Evolutionary conservation across 2,329 filamentous ascomycete species (phyloP).

Genomic region (Diaporthe eres): DNA sequence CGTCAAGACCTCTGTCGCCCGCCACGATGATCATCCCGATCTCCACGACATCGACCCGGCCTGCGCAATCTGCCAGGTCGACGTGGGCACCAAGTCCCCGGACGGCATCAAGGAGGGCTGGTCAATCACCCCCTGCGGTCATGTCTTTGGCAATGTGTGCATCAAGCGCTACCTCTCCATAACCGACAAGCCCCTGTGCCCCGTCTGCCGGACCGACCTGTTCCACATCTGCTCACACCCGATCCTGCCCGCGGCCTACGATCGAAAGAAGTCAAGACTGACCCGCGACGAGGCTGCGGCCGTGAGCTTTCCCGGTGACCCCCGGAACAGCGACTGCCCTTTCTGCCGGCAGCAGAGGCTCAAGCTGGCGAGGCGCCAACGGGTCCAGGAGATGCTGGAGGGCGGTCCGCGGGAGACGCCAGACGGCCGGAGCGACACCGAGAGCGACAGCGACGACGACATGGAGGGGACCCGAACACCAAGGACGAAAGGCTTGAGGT

Average conservation of each 20-base stretch:
- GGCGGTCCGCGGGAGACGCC: slow-evolving; percentile 36
- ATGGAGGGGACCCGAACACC: slow-evolving; percentile 22
- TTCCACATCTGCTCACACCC: slow-evolving; percentile 43
- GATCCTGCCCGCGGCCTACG: slow-evolving; percentile 38
- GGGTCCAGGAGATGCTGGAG: slow-evolving; percentile 66
- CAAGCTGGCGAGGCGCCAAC: slow-evolving; percentile 76
- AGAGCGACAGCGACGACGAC: slow-evolving; percentile 22
- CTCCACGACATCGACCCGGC: slow-evolving; percentile 34
- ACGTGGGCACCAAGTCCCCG: slow-evolving; percentile 41
- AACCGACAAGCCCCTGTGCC: slow-evolving; percentile 43
- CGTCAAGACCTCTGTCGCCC: slow-evolving; percentile 40
- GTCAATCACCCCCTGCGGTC: slow-evolving; percentile 41
- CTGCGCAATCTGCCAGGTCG: slow-evolving; percentile 42
- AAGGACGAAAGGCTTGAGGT: slow-evolving; percentile 39
- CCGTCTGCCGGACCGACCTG: slow-evolving; percentile 41
- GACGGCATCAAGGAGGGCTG: slow-evolving; percentile 42
- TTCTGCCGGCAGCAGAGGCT: slow-evolving; percentile 74
- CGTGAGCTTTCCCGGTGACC: slow-evolving; percentile 35
- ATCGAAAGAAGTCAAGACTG: slow-evolving; percentile 36
- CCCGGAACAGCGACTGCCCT: slow-evolving; percentile 33
- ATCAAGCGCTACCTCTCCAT: slow-evolving; percentile 43
- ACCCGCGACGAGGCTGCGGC: slow-evolving; percentile 37
- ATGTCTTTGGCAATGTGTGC: slow-evolving; percentile 42
- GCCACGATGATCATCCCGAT: slow-evolving; percentile 38
- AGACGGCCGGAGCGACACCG: slow-evolving; percentile 5